Evolutionary conservation across 148 eudicot species (phyloP).

Genomic region (Silene conica): DNA sequence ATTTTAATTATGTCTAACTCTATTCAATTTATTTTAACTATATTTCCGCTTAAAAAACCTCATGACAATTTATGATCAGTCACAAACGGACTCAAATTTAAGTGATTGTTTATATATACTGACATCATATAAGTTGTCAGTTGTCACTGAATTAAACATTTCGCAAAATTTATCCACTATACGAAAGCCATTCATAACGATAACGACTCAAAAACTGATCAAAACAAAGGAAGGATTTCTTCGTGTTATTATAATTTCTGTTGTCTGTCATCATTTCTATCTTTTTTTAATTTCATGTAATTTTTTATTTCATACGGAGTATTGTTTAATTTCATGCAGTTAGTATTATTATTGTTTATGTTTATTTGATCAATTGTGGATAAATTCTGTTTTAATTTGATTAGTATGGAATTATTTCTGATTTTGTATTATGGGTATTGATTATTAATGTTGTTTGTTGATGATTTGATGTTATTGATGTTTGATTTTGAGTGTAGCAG

Average conservation of each 20-base stretch:
- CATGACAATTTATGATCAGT: no score
- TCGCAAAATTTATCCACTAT: constrained; percentile 7
- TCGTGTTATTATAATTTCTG: neutral
- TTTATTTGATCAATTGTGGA: neutral
- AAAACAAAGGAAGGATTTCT: neutral
- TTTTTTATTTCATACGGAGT: neutral
- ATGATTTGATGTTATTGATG: neutral
- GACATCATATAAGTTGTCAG: no score
- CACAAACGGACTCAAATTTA: no score
- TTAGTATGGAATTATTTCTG: neutral
- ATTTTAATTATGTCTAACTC: no score
- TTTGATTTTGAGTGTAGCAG: no score
- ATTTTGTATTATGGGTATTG: neutral
- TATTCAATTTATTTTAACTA: no score
- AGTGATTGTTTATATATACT: no score
- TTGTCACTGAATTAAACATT: neutral
- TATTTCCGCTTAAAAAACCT: no score
- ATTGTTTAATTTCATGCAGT: neutral
- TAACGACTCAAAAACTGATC: constrained; percentile 3
- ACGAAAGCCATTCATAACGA: constrained; percentile 2
- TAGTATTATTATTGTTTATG: neutral
- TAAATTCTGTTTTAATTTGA: neutral
- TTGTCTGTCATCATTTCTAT: neutral
- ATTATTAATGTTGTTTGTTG: constrained; percentile 1
- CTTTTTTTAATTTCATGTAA: neutral